Evolutionary conservation across 352 stramenopile genomes (phyloP).

Genomic region (Phytophthora litchii): DNA sequence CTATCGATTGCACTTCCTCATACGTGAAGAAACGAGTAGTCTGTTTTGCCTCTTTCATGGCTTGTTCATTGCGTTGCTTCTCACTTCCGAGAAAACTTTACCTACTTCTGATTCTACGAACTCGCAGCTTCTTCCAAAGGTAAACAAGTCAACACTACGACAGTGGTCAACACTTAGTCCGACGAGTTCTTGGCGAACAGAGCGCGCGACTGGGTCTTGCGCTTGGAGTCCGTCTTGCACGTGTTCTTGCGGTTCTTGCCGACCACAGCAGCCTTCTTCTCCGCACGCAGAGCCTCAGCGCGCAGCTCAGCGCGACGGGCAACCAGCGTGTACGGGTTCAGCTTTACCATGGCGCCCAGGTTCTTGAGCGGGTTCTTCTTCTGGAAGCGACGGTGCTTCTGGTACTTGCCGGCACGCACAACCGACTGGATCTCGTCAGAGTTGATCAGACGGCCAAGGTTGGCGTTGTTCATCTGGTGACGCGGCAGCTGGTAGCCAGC

Average conservation of each 20-base stretch:
- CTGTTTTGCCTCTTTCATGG: slow-evolving; percentile 5
- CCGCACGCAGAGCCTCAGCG: slow-evolving; percentile 85
- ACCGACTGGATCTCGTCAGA: slow-evolving; percentile 98
- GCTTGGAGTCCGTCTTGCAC: slow-evolving; percentile 74
- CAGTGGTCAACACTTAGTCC: slow-evolving; percentile 56
- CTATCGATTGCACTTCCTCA: no score
- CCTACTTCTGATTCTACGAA: background rate
- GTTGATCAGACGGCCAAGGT: slow-evolving; percentile 99
- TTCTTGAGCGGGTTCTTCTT: slow-evolving; percentile 99
- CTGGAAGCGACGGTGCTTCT: slow-evolving; percentile 88
- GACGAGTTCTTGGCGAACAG: slow-evolving; percentile 84
- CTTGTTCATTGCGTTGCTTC: slow-evolving; percentile 5
- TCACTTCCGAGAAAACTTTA: background rate
- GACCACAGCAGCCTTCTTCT: slow-evolving; percentile 87
- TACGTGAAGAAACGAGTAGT: no score
- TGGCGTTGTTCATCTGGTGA: slow-evolving; percentile 97
- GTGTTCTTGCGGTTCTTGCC: slow-evolving; percentile 89
- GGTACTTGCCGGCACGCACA: slow-evolving; percentile 94
- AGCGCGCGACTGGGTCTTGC: slow-evolving; percentile 77
- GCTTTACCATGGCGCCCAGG: slow-evolving; percentile 94
- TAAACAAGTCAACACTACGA: background rate
- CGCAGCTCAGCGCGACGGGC: slow-evolving; percentile 90
- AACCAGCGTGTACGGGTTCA: slow-evolving; percentile 97
- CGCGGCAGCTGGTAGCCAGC: slow-evolving; percentile 92
- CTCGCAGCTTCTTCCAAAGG: no score